Conservation (phyloP, 352 stramenopile genomes). For the Phytophthora pistaciae region DNA sequence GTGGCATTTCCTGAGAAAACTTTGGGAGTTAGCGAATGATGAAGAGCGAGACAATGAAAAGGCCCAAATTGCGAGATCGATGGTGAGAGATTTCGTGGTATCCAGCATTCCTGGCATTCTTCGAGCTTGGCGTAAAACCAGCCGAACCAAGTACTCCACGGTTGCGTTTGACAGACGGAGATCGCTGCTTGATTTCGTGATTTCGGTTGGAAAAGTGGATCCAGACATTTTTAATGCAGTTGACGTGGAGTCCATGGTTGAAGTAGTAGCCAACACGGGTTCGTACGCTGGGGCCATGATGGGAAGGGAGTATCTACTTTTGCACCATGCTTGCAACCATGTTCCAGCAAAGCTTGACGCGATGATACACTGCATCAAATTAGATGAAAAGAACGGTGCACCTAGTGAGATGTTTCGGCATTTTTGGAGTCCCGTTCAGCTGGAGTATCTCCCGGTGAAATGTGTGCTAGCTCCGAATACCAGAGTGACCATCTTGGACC, state of each 20-base stretch:
- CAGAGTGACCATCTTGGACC: conserved; percentile 21
- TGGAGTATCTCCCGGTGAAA: conserved; percentile 11
- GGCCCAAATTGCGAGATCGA: not conserved
- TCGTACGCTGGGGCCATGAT: not conserved
- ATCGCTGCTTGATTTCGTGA: conserved; percentile 28
- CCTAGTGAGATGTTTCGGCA: conserved; percentile 10
- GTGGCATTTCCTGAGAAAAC: conserved; percentile 38
- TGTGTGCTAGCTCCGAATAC: not conserved
- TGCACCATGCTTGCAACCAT: conserved; percentile 14
- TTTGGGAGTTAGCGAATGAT: conserved; percentile 21
- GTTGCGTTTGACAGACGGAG: conserved; percentile 17
- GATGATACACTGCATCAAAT: conserved; percentile 7
- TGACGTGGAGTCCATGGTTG: conserved; percentile 15
- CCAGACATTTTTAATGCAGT: conserved; percentile 3
- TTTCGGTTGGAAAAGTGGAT: conserved; percentile 13
- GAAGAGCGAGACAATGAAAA: not conserved
- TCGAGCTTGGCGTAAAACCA: conserved; percentile 1
- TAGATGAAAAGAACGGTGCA: not conserved
- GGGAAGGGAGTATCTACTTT: conserved; percentile 26
- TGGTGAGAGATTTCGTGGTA: conserved; percentile 10
- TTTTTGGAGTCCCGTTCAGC: conserved; percentile 24
- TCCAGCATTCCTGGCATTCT: conserved; percentile 12
- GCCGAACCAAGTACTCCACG: conserved; percentile 1
- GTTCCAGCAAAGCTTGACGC: conserved; percentile 10
- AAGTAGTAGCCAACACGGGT: conserved; percentile 8